phyloP scores from a whole-genome alignment of 148 eudicot genomes.

The Nyssa sinensis region DNA sequence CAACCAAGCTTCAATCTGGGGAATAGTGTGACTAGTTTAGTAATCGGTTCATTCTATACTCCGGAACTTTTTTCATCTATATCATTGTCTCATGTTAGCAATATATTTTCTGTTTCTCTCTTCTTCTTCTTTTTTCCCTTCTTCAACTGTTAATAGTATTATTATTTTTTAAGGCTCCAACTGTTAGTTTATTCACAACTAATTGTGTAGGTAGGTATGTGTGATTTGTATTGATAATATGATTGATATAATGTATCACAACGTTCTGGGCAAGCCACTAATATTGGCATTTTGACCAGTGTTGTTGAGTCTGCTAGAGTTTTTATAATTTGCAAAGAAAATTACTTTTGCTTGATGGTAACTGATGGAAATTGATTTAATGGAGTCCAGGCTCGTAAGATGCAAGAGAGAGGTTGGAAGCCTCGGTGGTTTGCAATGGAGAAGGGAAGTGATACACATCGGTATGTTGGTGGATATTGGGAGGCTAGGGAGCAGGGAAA shows the following conservation, averaged over 20 bases:
- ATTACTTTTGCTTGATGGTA: neutral
- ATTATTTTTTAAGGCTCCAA: too few species aligned
- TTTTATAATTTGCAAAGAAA: neutral
- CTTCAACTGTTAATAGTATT: too few species aligned
- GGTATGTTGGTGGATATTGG: slow-evolving; percentile 83
- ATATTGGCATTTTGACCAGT: neutral
- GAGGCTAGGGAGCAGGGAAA: slow-evolving; percentile 68
- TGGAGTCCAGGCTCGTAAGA: slow-evolving; percentile 61
- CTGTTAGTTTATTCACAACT: neutral
- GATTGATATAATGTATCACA: neutral
- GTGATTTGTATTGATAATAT: neutral
- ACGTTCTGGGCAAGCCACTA: neutral
- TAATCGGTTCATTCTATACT: too few species aligned
- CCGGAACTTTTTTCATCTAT: neutral
- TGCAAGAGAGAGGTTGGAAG: slow-evolving; percentile 99
- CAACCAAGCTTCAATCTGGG: too few species aligned
- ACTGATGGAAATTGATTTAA: neutral
- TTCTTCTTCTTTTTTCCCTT: too few species aligned
- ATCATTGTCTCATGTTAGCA: neutral
- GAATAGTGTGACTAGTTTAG: too few species aligned
- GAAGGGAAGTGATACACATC: slow-evolving; percentile 52
- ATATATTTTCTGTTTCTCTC: too few species aligned
- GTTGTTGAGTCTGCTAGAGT: neutral
- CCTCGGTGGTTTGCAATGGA: slow-evolving; percentile 83
- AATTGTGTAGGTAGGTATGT: neutral